Evolutionary conservation across 2,329 filamentous ascomycete species (phyloP).

Genomic region (Xylariaceae sp.): DNA sequence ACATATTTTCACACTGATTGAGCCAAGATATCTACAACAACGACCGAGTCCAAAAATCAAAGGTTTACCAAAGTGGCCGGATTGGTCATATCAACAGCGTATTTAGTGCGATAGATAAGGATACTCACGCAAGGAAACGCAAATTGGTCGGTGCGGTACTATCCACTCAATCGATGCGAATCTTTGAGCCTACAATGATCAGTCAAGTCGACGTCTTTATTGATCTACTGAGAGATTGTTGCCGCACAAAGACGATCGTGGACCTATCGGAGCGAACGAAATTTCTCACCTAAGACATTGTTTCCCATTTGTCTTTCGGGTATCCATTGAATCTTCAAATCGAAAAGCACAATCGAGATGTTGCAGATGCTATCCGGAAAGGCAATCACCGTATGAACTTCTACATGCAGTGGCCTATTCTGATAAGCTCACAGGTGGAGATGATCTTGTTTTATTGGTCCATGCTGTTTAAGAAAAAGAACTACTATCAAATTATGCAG

Average conservation of each 20-base stretch:
- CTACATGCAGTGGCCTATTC: constrained; percentile 2
- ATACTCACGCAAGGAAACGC: constrained; percentile 2
- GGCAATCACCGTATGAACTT: constrained; percentile 1
- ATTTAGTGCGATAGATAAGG: constrained; percentile 4
- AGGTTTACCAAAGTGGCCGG: constrained; percentile 4
- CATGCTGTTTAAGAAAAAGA: background rate
- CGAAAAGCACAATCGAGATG: background rate
- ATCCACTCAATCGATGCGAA: constrained; percentile 4
- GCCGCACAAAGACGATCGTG: no score
- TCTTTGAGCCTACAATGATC: constrained; percentile 10
- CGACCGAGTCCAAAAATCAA: constrained; percentile 8
- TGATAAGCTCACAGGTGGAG: background rate
- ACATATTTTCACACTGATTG: background rate
- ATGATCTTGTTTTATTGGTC: background rate
- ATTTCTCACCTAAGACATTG: constrained; percentile 8
- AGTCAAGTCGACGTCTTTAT: constrained; percentile 9
- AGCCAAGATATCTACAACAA: constrained; percentile 13
- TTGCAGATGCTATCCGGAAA: background rate
- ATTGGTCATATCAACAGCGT: constrained; percentile 1
- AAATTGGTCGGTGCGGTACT: constrained; percentile 1
- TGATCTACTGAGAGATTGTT: background rate
- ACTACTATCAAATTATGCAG: constrained; percentile 1
- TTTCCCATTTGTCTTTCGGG: constrained; percentile 11
- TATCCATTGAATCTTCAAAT: constrained; percentile 6
- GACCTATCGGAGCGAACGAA: constrained; percentile 7